Evolutionary conservation across 306 rosid species (phyloP).

Genomic region (Mimosa bimucronata): DNA sequence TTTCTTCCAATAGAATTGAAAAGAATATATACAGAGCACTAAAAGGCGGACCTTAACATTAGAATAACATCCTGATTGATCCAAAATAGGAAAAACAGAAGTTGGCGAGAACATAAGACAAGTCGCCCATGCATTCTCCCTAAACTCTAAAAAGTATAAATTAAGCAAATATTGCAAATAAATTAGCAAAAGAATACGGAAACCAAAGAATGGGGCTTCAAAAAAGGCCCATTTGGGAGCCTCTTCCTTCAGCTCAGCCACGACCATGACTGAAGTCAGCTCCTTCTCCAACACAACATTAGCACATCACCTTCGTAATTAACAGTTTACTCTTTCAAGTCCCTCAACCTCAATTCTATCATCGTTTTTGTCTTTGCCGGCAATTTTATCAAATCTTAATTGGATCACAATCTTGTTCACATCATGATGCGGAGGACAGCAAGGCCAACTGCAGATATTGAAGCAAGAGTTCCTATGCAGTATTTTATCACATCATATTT

Average conservation of each 20-base stretch:
- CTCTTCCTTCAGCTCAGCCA: neutral
- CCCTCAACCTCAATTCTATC: conserved; percentile 24
- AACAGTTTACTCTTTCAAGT: conserved; percentile 21
- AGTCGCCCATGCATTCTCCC: neutral
- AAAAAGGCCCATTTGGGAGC: conserved; percentile 9
- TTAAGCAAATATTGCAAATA: neutral
- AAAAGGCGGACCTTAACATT: neutral
- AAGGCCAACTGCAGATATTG: conserved; percentile 95
- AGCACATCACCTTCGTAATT: conserved; percentile 24
- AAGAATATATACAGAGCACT: neutral
- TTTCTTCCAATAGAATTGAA: neutral
- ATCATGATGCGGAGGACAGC: conserved; percentile 83
- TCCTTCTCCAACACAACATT: neutral
- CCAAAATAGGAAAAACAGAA: neutral
- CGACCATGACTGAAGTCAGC: neutral
- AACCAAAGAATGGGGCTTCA: conserved; percentile 18
- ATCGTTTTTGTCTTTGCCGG: neutral
- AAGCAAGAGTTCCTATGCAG: conserved; percentile 96
- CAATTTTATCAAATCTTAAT: conserved; percentile 24
- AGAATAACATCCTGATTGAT: neutral
- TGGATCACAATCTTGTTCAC: conserved; percentile 46
- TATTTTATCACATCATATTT: conserved; percentile 95
- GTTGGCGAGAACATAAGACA: neutral
- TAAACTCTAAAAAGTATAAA: neutral
- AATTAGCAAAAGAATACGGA: conserved; percentile 3